phyloP scores from a whole-genome alignment of 2,329 filamentous ascomycete genomes.

The Sporothrix variecibatus region DNA sequence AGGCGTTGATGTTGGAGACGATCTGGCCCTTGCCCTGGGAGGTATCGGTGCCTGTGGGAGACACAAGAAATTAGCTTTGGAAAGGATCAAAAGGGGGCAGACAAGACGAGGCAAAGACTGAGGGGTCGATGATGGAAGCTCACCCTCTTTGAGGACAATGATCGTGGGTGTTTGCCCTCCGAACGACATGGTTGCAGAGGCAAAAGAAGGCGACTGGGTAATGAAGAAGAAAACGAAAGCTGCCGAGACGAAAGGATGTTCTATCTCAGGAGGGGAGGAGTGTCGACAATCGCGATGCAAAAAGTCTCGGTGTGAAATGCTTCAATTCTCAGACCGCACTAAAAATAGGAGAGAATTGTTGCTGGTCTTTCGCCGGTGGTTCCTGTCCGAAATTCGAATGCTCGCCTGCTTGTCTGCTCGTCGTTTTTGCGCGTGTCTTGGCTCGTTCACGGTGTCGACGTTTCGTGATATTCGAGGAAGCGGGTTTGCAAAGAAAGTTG shows the following conservation, averaged over 20 bases:
- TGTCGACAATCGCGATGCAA: background rate
- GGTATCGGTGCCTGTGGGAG: constrained; percentile 78
- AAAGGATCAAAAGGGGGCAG: constrained; percentile 33
- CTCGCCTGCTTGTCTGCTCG: background rate
- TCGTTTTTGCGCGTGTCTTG: too few species aligned
- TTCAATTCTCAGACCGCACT: background rate
- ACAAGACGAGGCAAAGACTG: background rate
- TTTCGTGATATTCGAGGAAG: constrained; percentile 1
- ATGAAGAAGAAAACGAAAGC: background rate
- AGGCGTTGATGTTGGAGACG: constrained; percentile 97
- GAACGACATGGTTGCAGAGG: constrained; percentile 73
- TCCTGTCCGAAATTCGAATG: background rate
- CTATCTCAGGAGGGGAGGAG: background rate
- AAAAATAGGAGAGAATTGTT: background rate
- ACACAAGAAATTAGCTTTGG: background rate
- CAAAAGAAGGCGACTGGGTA: background rate
- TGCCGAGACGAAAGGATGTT: background rate
- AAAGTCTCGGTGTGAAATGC: background rate
- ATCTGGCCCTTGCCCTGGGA: constrained; percentile 97
- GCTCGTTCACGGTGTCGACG: background rate
- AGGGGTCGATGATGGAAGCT: constrained; percentile 40
- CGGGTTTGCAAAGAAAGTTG: background rate
- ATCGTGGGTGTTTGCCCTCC: constrained; percentile 97
- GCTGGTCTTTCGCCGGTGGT: background rate
- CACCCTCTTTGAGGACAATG: constrained; percentile 96